phyloP scores from a whole-genome alignment of 768 basidiomycete genomes.

The Tylopilus sp. region DNA sequence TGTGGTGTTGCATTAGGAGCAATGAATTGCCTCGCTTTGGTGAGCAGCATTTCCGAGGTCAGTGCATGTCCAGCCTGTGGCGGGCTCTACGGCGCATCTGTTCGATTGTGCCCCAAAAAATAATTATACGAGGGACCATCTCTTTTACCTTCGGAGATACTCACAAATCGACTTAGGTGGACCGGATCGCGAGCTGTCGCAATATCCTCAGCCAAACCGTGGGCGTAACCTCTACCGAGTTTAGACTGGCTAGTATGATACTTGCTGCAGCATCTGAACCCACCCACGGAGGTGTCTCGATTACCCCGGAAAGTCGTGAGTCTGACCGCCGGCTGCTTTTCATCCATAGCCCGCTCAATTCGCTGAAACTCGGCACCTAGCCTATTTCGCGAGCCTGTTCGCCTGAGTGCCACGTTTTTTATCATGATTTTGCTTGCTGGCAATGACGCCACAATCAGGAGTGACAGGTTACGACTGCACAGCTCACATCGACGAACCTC shows the following conservation, averaged over 20 bases:
- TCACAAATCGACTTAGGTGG: constrained; percentile 15
- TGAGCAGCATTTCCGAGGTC: constrained; percentile 30
- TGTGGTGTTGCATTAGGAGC: constrained; percentile 35
- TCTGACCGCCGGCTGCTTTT: constrained; percentile 38
- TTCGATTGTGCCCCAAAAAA: constrained; percentile 61
- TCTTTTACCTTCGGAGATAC: not conserved
- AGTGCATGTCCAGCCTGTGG: constrained; percentile 33
- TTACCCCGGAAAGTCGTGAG: constrained; percentile 40
- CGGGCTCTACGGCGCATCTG: constrained; percentile 66
- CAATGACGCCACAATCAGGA: constrained; percentile 42
- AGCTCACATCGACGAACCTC: constrained; percentile 43
- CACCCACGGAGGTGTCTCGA: constrained; percentile 31
- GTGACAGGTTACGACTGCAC: constrained; percentile 42
- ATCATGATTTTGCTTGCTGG: constrained; percentile 43
- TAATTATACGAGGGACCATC: constrained; percentile 59
- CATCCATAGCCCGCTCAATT: constrained; percentile 42
- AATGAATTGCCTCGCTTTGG: constrained; percentile 27
- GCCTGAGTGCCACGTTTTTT: constrained; percentile 38
- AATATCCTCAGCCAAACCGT: constrained; percentile 24
- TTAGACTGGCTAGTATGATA: constrained; percentile 36
- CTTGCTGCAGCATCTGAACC: constrained; percentile 26
- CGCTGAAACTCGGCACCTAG: constrained; percentile 39
- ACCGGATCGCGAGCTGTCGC: constrained; percentile 34
- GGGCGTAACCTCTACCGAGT: constrained; percentile 34
- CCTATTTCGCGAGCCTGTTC: constrained; percentile 32